Conservation (phyloP, 805 yeast species). For the Cyberlindnera galapagoensis region DNA sequence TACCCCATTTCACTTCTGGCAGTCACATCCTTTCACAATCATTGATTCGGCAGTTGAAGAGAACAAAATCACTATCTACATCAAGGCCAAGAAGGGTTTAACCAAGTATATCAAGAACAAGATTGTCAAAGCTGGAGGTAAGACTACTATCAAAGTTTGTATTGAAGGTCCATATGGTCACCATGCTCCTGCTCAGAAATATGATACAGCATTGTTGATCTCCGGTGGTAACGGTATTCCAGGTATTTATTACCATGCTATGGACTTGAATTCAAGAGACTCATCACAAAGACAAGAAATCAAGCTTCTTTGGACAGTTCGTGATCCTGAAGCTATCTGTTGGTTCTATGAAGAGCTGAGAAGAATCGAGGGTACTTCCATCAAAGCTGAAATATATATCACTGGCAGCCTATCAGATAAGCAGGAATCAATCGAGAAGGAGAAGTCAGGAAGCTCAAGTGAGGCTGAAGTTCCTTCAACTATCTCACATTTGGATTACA, state of each 20-base stretch:
- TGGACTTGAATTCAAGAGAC: conserved; percentile 21
- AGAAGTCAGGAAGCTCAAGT: too few species aligned
- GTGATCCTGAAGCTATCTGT: conserved; percentile 41
- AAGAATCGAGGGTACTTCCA: conserved; percentile 21
- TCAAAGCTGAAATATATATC: conserved; percentile 30
- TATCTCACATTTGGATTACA: too few species aligned
- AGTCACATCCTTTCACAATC: conserved; percentile 69
- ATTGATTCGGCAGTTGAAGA: conserved; percentile 34
- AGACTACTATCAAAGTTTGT: conserved; percentile 30
- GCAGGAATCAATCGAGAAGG: too few species aligned
- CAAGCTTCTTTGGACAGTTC: conserved; percentile 58
- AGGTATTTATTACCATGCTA: conserved; percentile 40
- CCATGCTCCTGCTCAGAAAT: conserved; percentile 31
- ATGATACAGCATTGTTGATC: conserved; percentile 33
- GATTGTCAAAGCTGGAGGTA: conserved; percentile 23
- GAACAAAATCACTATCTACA: conserved; percentile 34
- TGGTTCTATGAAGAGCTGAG: conserved; percentile 43
- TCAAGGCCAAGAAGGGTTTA: conserved; percentile 53
- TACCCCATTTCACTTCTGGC: conserved; percentile 49
- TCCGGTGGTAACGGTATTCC: conserved; percentile 53
- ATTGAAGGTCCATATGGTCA: conserved; percentile 64
- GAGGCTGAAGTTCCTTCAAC: too few species aligned
- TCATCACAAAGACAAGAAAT: conserved; percentile 28
- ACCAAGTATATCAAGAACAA: conserved; percentile 37
- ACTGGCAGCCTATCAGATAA: too few species aligned